A percentile compares a stretch with the other conserved stretches of the same genome.
Evolutionary conservation across 352 stramenopile genomes (phyloP).

Genomic region (Phytophthora uliginosa): DNA sequence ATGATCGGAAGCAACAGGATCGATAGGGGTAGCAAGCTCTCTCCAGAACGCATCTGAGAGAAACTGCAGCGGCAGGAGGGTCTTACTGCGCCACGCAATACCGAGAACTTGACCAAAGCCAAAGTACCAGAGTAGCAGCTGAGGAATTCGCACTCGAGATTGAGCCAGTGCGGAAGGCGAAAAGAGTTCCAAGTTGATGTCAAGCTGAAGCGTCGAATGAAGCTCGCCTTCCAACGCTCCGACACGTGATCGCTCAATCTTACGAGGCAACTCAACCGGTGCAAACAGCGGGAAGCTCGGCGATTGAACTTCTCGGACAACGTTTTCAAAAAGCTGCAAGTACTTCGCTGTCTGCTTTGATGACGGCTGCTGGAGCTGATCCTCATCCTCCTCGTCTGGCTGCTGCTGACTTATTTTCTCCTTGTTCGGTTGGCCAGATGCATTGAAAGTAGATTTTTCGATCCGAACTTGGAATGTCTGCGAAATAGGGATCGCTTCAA

Average conservation of each 20-base stretch:
- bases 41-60: conserved; percentile 57
- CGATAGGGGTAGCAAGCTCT: conserved; percentile 30
- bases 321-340: conserved; percentile 57
- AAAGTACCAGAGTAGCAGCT: conserved; percentile 66
- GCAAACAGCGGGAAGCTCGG: conserved; percentile 65
- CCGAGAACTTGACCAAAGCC: conserved; percentile 67
- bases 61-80: conserved; percentile 64
- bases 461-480: conserved; percentile 48
- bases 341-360: conserved; percentile 53
- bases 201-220: conserved; percentile 37
- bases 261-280: conserved; percentile 15
- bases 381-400: conserved; percentile 26
- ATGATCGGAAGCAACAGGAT: background rate
- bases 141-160: conserved; percentile 20
- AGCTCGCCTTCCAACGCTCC: background rate
- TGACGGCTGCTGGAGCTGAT: conserved; percentile 19
- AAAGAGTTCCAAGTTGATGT: conserved; percentile 65
- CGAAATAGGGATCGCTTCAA: conserved; percentile 49
- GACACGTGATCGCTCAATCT: background rate
- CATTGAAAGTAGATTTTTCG: conserved; percentile 7
- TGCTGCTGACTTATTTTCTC: conserved; percentile 18
- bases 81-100: conserved; percentile 64
- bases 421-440: background rate
- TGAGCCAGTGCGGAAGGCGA: conserved; percentile 24
- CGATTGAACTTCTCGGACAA: conserved; percentile 69